Evolutionary conservation across 1,139 yeast species (phyloP).

Genomic region (Keqinozyma sinolaborantium): DNA sequence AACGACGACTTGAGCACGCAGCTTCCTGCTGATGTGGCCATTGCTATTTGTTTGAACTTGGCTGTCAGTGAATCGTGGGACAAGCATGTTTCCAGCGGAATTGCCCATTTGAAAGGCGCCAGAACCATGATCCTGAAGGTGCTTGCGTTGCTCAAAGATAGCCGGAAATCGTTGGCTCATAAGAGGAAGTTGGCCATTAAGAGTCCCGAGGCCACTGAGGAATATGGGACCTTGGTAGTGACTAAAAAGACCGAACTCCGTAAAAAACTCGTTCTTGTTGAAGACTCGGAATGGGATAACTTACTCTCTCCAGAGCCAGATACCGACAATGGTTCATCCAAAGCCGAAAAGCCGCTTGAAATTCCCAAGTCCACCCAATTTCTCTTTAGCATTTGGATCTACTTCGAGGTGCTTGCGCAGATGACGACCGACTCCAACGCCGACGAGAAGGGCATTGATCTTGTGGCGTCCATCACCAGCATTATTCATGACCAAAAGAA

Average conservation of each 20-base stretch:
- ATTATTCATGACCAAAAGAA: constrained; percentile 17
- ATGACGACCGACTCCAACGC: constrained; percentile 49
- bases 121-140: constrained; percentile 56
- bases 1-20: constrained; percentile 18
- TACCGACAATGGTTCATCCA: constrained; percentile 4
- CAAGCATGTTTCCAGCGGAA: constrained; percentile 60
- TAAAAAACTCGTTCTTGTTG: constrained; percentile 28
- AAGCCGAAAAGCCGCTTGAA: constrained; percentile 2
- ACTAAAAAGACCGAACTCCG: constrained; percentile 15
- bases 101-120: constrained; percentile 67
- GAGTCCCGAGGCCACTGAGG: constrained; percentile 10
- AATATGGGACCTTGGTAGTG: constrained; percentile 11
- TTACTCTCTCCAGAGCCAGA: constrained; percentile 24
- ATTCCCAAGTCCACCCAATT: constrained; percentile 49
- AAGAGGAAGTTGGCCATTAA: constrained; percentile 11
- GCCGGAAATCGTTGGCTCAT: constrained; percentile 14
- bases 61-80: constrained; percentile 72
- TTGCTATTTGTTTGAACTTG: constrained; percentile 59
- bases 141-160: constrained; percentile 26
- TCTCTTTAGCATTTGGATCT: constrained; percentile 61
- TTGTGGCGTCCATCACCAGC: constrained; percentile 39
- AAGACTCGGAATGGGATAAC: constrained; percentile 32
- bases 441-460: constrained; percentile 43
- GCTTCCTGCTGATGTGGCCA: constrained; percentile 62
- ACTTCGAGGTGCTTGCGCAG: constrained; percentile 63